A percentile compares a stretch with the other conserved stretches of the same genome.
Conservation (phyloP, 2,329 filamentous ascomycete species). For the Hypoxylon sp. region DNA sequence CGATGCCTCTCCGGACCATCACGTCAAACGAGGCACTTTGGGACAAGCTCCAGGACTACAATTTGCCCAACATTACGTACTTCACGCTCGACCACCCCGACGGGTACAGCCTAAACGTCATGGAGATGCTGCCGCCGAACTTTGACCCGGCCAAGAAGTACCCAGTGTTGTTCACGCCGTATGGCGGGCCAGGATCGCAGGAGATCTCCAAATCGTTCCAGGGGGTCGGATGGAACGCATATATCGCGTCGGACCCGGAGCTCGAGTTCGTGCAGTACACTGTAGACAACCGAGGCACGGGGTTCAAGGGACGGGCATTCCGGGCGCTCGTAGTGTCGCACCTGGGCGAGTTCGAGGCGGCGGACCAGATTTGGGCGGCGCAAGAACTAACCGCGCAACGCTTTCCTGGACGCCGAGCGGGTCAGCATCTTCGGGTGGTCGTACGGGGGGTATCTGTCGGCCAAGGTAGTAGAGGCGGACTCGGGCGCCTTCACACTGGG, state of each 20-base stretch:
- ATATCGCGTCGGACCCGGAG: slow-evolving; percentile 72
- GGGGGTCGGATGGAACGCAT: slow-evolving; percentile 64
- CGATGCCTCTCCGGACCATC: slow-evolving; percentile 63
- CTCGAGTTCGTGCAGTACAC: slow-evolving; percentile 73
- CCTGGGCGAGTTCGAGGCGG: slow-evolving; percentile 68
- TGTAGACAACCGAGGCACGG: slow-evolving; percentile 73
- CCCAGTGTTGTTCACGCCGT: slow-evolving; percentile 71
- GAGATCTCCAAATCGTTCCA: slow-evolving; percentile 65
- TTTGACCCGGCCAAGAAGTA: slow-evolving; percentile 71
- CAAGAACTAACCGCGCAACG: slow-evolving; percentile 59
- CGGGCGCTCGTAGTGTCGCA: slow-evolving; percentile 64
- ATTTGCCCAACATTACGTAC: slow-evolving; percentile 70
- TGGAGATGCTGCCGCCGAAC: slow-evolving; percentile 70
- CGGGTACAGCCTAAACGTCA: slow-evolving; percentile 69
- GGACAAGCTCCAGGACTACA: slow-evolving; percentile 64
- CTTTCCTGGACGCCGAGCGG: slow-evolving; percentile 64
- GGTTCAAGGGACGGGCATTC: slow-evolving; percentile 69
- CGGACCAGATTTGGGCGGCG: slow-evolving; percentile 74
- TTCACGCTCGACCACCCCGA: slow-evolving; percentile 68
- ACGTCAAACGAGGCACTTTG: slow-evolving; percentile 67
- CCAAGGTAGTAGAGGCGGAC: slow-evolving; percentile 71
- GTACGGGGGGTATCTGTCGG: slow-evolving; percentile 70
- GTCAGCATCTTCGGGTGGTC: slow-evolving; percentile 75
- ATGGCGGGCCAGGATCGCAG: slow-evolving; percentile 72
- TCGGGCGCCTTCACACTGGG: slow-evolving; percentile 68